Evolutionary conservation across 352 stramenopile genomes (phyloP).

Genomic region (Phytophthora rubi): DNA sequence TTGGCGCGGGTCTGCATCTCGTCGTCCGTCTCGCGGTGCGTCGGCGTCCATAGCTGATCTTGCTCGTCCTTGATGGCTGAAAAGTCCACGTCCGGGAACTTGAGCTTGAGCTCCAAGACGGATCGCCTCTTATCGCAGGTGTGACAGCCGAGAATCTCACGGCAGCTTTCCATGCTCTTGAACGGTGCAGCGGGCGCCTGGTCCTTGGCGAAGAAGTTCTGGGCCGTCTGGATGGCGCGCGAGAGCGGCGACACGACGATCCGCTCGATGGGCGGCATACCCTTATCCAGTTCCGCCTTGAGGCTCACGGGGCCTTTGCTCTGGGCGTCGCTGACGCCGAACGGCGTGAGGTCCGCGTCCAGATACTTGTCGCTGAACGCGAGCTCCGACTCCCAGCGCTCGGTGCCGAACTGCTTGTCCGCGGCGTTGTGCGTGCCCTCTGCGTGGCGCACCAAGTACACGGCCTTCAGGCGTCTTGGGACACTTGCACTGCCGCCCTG

Average conservation of each 20-base stretch:
- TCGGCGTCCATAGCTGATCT: slow-evolving; percentile 63
- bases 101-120: slow-evolving; percentile 45
- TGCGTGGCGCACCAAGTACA: slow-evolving; percentile 82
- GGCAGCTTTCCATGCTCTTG: slow-evolving; percentile 66
- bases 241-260: slow-evolving; percentile 76
- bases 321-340: slow-evolving; percentile 58
- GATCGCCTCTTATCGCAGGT: slow-evolving; percentile 72
- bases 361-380: slow-evolving; percentile 64
- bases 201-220: slow-evolving; percentile 56
- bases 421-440: slow-evolving; percentile 78
- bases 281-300: slow-evolving; percentile 42
- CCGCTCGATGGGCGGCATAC: slow-evolving; percentile 67
- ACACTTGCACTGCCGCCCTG: background rate
- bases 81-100: slow-evolving; percentile 75
- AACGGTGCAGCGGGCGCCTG: slow-evolving; percentile 43
- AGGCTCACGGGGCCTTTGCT: slow-evolving; percentile 48
- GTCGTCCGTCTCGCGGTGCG: slow-evolving; percentile 65
- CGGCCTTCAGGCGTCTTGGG: slow-evolving; percentile 56
- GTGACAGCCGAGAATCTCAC: slow-evolving; percentile 69
- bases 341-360: slow-evolving; percentile 68
- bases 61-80: slow-evolving; percentile 56
- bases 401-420: slow-evolving; percentile 52
- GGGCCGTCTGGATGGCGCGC: slow-evolving; percentile 71
- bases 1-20: slow-evolving; percentile 60
- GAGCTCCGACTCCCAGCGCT: slow-evolving; percentile 66